phyloP scores from a whole-genome alignment of 495 filamentous ascomycete species.

The Penicillium roqueforti region DNA sequence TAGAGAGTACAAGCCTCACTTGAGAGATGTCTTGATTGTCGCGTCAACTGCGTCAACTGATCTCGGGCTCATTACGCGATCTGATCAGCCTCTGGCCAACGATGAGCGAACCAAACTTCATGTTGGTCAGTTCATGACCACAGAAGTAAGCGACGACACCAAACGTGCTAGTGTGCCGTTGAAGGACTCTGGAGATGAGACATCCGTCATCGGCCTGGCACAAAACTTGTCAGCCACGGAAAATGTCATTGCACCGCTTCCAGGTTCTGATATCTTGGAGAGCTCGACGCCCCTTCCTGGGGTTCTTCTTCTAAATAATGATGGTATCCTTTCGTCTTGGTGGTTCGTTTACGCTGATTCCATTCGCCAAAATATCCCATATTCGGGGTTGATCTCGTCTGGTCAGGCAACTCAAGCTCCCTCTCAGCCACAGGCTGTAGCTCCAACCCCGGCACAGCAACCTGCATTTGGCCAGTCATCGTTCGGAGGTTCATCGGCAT shows the following conservation, averaged over 20 bases:
- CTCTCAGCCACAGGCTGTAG: conserved; percentile 19
- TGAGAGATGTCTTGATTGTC: conserved; percentile 76
- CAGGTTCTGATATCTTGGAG: conserved; percentile 67
- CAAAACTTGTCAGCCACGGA: conserved; percentile 80
- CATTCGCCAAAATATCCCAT: conserved; percentile 65
- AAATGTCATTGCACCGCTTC: conserved; percentile 72
- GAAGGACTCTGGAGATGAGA: conserved; percentile 65
- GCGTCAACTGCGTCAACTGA: conserved; percentile 74
- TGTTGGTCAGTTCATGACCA: conserved; percentile 65
- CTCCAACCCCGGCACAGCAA: conserved; percentile 24
- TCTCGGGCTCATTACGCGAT: conserved; percentile 71
- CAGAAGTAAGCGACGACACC: conserved; percentile 69
- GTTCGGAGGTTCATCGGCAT: conserved; percentile 37
- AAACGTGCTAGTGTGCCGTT: conserved; percentile 74
- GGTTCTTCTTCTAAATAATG: conserved; percentile 80
- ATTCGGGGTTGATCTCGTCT: conserved; percentile 59
- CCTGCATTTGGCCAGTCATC: conserved; percentile 40
- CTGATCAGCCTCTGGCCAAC: conserved; percentile 58
- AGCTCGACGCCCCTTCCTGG: conserved; percentile 81
- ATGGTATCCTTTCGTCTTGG: conserved; percentile 82
- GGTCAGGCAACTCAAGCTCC: conserved; percentile 31
- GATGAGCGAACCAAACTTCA: conserved; percentile 57
- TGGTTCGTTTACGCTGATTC: conserved; percentile 89
- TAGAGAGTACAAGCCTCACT: conserved; percentile 68
- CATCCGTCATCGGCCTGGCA: conserved; percentile 73